A percentile compares a stretch with the other conserved stretches of the same genome.
phyloP scores from a whole-genome alignment of 2,329 filamentous ascomycete species.

The Chaetomium sp. region DNA sequence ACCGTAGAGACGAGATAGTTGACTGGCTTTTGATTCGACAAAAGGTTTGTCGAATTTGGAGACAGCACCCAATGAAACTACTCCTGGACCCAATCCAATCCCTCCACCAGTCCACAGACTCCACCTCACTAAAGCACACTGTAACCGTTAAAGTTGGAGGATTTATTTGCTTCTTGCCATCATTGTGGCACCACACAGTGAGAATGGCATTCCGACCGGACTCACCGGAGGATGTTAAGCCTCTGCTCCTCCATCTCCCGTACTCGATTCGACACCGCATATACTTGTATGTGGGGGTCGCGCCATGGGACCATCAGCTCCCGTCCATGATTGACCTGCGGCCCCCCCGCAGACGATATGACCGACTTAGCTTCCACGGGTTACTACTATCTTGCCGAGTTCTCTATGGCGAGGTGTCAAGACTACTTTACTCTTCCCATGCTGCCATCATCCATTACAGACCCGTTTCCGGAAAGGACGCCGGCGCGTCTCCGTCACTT shows the following conservation, averaged over 20 bases:
- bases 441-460: neutral
- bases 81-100: too few species aligned
- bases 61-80: too few species aligned
- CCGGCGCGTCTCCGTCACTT: neutral
- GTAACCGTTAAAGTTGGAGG: too few species aligned
- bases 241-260: neutral
- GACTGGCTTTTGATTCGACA: too few species aligned
- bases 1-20: too few species aligned
- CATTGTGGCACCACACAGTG: too few species aligned
- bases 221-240: too few species aligned
- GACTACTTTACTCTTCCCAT: neutral
- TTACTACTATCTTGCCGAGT: neutral
- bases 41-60: too few species aligned
- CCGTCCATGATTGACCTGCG: neutral
- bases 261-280: neutral
- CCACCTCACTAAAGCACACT: too few species aligned
- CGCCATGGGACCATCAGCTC: neutral
- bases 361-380: neutral
- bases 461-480: neutral
- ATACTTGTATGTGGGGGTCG: neutral
- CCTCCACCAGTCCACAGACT: too few species aligned
- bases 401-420: neutral
- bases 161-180: too few species aligned
- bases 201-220: too few species aligned
- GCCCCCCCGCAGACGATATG: neutral